Evolutionary conservation across 202 grass and related monocot genomes (phyloP), one percentile per base, ranked within the genome.

Genomic region (Setaria italica): DNA sequence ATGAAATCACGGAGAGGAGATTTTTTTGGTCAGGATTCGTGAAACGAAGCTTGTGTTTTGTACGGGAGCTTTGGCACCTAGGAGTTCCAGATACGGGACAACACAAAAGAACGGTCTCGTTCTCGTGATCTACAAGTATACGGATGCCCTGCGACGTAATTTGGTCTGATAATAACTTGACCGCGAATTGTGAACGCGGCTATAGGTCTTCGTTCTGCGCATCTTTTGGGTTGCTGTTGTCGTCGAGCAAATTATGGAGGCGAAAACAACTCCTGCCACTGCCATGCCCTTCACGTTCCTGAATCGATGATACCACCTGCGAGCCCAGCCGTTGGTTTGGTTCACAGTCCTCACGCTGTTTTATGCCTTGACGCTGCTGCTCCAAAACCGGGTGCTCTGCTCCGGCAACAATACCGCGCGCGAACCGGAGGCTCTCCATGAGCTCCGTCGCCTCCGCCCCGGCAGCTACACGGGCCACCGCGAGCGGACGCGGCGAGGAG

Each of bases 231-330:
- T 3, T 34, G 9, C 3, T 11, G 45, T n/a, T 76, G 60, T 76
- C 53, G 51, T 75, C 9, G 29, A 60, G 64, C 67, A n/a, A 72
- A 34, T 83, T 83, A 74, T 63, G 75, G 43, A 55, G 20, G 67
- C 13, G 89, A 84, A 62, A 78, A 47, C 68, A 82, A 84, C 74
- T 9, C 6, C 2, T 35, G 34, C 34, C 34, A 3, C 49, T 55
- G 39, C 68, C 85, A 51, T 67, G 69, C 6, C 49, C 50, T 14
- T 68, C 66, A 87, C 67, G 80, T 74, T 84, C 20, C 72, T 20
- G 19, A 7, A 49, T 30, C 45, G 53, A 45, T 7, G 69, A 75
- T 53, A 62, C 15, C 3, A 15, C 11, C 43, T 16, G 19, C 3
- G 12, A 11, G 66, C 5, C 60, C 68, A 51, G 15, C 63, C 54